Percentiles rank a stretch among this genome's conserved stretches.
Evolutionary conservation across 495 filamentous ascomycete species (phyloP).

Genomic region (Podospora fimiseda): DNA sequence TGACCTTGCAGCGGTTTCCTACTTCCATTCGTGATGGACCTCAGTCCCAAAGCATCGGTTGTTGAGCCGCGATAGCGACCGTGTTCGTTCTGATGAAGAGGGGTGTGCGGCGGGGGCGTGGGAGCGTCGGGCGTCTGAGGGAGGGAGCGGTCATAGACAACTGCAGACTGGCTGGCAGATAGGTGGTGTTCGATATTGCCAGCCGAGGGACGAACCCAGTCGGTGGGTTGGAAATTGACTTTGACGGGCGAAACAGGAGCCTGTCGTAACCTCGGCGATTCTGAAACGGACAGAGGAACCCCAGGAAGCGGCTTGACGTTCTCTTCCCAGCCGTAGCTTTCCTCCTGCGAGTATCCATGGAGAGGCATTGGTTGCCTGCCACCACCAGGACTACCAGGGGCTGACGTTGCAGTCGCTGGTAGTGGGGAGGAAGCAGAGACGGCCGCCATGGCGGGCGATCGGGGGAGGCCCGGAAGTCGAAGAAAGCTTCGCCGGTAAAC

Average conservation of each 20-base stretch:
- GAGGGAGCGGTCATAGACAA: slow-evolving; percentile 24
- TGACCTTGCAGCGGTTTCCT: slow-evolving; percentile 12
- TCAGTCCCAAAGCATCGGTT: slow-evolving; percentile 5
- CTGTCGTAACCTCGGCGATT: slow-evolving; percentile 32
- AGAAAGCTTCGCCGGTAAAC: slow-evolving; percentile 10
- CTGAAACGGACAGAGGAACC: slow-evolving; percentile 15
- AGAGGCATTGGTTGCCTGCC: slow-evolving; percentile 38
- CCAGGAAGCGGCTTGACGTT: slow-evolving; percentile 28
- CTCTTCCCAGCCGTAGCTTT: slow-evolving; percentile 32
- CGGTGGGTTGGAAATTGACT: slow-evolving; percentile 36
- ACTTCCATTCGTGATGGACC: neutral
- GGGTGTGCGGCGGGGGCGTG: slow-evolving; percentile 33
- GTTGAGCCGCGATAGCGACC: neutral
- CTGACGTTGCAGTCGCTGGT: slow-evolving; percentile 26
- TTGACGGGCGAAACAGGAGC: slow-evolving; percentile 37
- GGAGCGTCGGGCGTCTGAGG: slow-evolving; percentile 32
- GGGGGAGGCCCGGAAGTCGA: slow-evolving; percentile 6
- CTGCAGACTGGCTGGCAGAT: slow-evolving; percentile 4
- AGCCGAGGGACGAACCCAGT: slow-evolving; percentile 37
- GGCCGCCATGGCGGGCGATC: slow-evolving; percentile 38
- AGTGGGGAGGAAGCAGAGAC: slow-evolving; percentile 31
- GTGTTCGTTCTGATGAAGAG: slow-evolving; percentile 19
- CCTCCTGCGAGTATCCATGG: slow-evolving; percentile 24
- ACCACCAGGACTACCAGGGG: slow-evolving; percentile 29
- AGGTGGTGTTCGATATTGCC: slow-evolving; percentile 34